phyloP scores from a whole-genome alignment of 2,329 filamentous ascomycete species.

The Byssoonygena ceratinophila region DNA sequence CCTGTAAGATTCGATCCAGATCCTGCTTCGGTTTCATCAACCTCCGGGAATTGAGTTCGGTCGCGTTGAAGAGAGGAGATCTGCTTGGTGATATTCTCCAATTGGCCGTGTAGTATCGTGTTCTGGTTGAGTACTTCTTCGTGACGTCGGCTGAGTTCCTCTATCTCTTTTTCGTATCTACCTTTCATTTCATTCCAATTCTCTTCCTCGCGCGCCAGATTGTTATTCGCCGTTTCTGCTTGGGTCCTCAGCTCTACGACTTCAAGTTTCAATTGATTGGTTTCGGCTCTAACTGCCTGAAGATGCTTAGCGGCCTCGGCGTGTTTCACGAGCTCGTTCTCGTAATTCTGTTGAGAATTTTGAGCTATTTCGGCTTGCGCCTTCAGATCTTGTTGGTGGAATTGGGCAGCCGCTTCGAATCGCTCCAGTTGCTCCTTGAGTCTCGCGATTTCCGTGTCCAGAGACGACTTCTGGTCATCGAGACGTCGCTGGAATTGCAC shows the following conservation, averaged over 20 bases:
- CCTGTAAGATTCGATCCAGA: constrained; percentile 55
- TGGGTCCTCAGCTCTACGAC: constrained; percentile 65
- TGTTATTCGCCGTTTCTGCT: constrained; percentile 72
- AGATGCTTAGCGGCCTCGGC: constrained; percentile 84
- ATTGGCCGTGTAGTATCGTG: constrained; percentile 75
- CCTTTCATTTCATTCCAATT: constrained; percentile 79
- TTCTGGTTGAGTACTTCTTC: constrained; percentile 85
- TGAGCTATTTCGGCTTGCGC: constrained; percentile 88
- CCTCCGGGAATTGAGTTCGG: constrained; percentile 49
- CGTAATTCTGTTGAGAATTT: constrained; percentile 89
- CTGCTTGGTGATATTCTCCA: constrained; percentile 72
- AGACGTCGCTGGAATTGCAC: constrained; percentile 59
- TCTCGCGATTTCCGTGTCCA: constrained; percentile 68
- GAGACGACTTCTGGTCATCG: constrained; percentile 69
- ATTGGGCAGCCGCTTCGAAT: constrained; percentile 66
- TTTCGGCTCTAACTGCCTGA: constrained; percentile 65
- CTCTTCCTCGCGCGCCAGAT: constrained; percentile 66
- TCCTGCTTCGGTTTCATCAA: constrained; percentile 39
- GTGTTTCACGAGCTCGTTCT: constrained; percentile 87
- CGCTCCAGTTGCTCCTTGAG: constrained; percentile 76
- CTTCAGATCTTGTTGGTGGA: constrained; percentile 83
- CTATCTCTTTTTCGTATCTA: constrained; percentile 71
- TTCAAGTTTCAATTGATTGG: constrained; percentile 72
- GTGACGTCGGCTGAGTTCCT: constrained; percentile 64
- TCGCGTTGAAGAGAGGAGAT: constrained; percentile 70